Base-by-base conservation (phyloP, 2,329 filamentous ascomycete genomes). In the Scolecobasidium constrictum region DNA sequence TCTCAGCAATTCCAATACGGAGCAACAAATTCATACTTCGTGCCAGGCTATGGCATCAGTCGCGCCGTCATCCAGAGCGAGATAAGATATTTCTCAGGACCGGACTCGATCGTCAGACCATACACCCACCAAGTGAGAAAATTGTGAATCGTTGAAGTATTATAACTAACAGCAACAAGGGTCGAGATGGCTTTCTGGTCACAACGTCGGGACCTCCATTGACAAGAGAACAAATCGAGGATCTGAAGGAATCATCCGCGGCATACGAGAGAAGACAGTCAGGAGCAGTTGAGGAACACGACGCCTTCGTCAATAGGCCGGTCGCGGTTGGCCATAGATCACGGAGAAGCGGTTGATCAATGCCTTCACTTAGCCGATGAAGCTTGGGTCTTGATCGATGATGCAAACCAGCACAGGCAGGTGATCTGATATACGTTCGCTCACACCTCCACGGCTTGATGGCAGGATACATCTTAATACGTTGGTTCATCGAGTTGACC, bases 201-300 rank as follows among this genome's bases (percentile, higher is more conserved):
- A 64, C 61, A 13, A 63, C 61, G 4, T 49, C 56, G 19, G 62
- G 60, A 5, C 59, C 59, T 18, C 56, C 61, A 21, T 51, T 64
- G 48, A 65, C 62, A n/a, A 60, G 64, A 56, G 61, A 60, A 15
- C 62, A 65, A 55, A 64, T 65, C 47, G 55, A 64, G 19, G 62
- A 65, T 44, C 47, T 65, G 40, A 64, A 63, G 46, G 44, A 56
- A 22, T 58, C 60, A 1, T 65, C 62, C 4, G 52, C 48, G 34
- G 59, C 62, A 20, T 65, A 64, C 50, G 62, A 65, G 47, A 58
- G 63, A 44, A 60, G 60, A 45, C 60, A 63, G 47, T 62, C 62
- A 5, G 57, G 56, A 35, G 52, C 57, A 53, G 35, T 13, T 11
- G 38, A 37, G 20, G 54, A 56, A 22, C 53, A 58, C 22, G 40